phyloP scores from a whole-genome alignment of 441 rosid genomes.

The Raphanus hybrid region DNA sequence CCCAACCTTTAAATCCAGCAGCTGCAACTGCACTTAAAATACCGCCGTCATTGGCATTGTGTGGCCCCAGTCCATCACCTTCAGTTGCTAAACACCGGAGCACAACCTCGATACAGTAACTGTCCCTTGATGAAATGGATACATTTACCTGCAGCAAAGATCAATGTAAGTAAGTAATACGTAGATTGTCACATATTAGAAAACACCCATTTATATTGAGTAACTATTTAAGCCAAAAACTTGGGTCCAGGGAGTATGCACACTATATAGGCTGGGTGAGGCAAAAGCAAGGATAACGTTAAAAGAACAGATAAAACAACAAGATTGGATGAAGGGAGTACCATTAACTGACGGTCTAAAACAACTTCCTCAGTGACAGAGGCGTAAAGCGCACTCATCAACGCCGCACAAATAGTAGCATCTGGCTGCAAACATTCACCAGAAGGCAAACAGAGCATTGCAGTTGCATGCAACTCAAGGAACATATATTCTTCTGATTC shows the following conservation, averaged over 20 bases:
- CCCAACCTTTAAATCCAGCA: conserved; percentile 92
- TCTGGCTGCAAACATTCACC: conserved; percentile 96
- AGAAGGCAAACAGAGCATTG: conserved; percentile 93
- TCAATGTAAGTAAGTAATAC: conserved; percentile 27
- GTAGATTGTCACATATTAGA: conserved; percentile 18
- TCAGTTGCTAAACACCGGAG: conserved; percentile 90
- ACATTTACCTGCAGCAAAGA: conserved; percentile 72
- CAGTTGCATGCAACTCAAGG: conserved; percentile 91
- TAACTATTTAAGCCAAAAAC: conserved; percentile 19
- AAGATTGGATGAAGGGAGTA: conserved; percentile 36
- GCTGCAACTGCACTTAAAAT: conserved; percentile 82
- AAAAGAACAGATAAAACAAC: conserved; percentile 16
- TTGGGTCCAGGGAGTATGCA: not conserved
- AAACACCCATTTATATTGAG: conserved; percentile 9
- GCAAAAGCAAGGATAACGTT: not conserved
- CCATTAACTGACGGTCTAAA: conserved; percentile 83
- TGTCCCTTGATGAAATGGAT: conserved; percentile 72
- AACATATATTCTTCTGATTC: conserved; percentile 62
- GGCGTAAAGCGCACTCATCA: conserved; percentile 93
- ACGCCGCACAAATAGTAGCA: conserved; percentile 80
- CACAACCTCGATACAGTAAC: conserved; percentile 83
- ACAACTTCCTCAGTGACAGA: conserved; percentile 86
- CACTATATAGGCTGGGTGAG: conserved; percentile 11
- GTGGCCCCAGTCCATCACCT: conserved; percentile 89
- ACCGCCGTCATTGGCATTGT: conserved; percentile 74